Evolutionary conservation across 768 basidiomycete genomes (phyloP).

Genomic region (Asterophora parasitica): DNA sequence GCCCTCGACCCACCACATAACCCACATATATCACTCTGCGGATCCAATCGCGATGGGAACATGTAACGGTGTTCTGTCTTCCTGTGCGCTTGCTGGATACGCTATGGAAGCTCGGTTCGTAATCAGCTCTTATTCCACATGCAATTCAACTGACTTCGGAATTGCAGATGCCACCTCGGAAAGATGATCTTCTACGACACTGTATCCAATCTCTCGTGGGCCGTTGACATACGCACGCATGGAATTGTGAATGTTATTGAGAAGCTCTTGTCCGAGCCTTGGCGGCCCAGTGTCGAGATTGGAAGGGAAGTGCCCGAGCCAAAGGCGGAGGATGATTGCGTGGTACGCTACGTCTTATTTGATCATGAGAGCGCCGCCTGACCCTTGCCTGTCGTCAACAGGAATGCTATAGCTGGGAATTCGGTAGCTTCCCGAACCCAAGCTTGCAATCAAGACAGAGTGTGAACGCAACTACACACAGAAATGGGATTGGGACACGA

Average conservation of each 20-base stretch:
- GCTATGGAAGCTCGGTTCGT: constrained; percentile 74
- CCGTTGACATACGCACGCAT: constrained; percentile 78
- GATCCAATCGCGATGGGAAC: constrained; percentile 93
- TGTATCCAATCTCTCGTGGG: constrained; percentile 80
- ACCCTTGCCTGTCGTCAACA: constrained; percentile 18
- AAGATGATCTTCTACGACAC: constrained; percentile 89
- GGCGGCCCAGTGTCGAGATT: constrained; percentile 57
- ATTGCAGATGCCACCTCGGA: constrained; percentile 75
- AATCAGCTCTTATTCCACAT: neutral
- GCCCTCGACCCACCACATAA: constrained; percentile 76
- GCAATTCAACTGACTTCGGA: neutral
- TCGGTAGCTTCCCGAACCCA: constrained; percentile 36
- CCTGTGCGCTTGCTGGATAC: constrained; percentile 85
- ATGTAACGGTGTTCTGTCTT: constrained; percentile 75
- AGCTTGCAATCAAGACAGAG: neutral
- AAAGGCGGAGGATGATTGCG: constrained; percentile 56
- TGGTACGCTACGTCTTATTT: constrained; percentile 41
- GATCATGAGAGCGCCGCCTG: neutral
- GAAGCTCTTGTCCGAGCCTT: constrained; percentile 61
- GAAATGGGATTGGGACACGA: neutral
- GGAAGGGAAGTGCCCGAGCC: constrained; percentile 63
- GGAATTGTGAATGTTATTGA: constrained; percentile 78
- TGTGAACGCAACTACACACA: neutral
- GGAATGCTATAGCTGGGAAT: constrained; percentile 74
- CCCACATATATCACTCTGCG: constrained; percentile 90